Evolutionary conservation across 148 eudicot species (phyloP), one percentile per base, ranked within the genome.

Genomic region (Persicaria maculosa): DNA sequence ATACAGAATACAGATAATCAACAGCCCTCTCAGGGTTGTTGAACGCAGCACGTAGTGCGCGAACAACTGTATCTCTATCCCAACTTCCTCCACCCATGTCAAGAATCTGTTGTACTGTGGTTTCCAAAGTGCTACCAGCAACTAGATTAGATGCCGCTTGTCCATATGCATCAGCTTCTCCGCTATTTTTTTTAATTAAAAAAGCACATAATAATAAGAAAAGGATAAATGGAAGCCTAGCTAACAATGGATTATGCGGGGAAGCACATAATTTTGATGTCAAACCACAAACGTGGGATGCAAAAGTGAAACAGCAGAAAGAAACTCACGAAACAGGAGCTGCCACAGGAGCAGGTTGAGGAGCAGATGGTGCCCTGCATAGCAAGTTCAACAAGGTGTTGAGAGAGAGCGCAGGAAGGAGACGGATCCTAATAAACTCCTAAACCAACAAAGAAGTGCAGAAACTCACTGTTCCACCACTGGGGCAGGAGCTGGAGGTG

Each of bases 11-110:
- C 15, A 93, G 76, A 72, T 93, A 93, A 75, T 93, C 97, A 73
- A 93, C 91, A 74, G 97, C 97, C 81, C 96, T 90, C 81, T 93
- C 97, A 53, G 97, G 97, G 80, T 93, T 93, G 79, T 93, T 93
- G 74, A 61, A 93, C 8, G 97, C 97, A 74, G 97, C 97, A 70
- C 93, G 91, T 68, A 90, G 78, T 25, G 97, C 97, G 36, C 91
- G 93, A 47, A 87, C 83, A 82, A 93, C 93, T 67, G 90, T 90
- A 76, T 93, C 96, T 79, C 96, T 78, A 50, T 90, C 93, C 97
- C 97, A 93, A 74, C 87, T 88, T 73, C 97, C 97, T 50, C 96
- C 97, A 61, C 97, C 97, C 96, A 93, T 93, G 57, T 93, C 97
- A 78, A 93, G 86, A 81, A 93, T 89, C 61, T 88, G 90, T 72